Conservation (phyloP, 2,329 filamentous ascomycete genomes). For the Pestalotiopsis sp. region DNA sequence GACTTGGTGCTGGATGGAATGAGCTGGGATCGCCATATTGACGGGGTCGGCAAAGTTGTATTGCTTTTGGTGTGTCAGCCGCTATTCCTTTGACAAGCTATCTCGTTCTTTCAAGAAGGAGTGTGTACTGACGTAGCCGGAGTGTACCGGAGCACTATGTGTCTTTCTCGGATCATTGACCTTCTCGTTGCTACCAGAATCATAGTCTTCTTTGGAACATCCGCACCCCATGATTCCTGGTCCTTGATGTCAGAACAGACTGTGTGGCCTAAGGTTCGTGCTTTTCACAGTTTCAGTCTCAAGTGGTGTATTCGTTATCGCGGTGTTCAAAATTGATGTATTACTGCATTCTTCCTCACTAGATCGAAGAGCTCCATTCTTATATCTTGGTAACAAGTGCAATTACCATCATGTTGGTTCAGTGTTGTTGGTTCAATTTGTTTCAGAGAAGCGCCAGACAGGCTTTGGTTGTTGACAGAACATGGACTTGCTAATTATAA, state of each 20-base stretch:
- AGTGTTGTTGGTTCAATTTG: background rate
- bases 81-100: background rate
- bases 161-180: background rate
- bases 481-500: too few relatives aligned
- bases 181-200: background rate
- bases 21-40: background rate
- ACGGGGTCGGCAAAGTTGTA: background rate
- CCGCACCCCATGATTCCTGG: background rate
- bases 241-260: too few relatives aligned
- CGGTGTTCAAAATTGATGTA: too few relatives aligned
- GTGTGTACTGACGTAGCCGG: background rate
- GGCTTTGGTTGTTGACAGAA: background rate
- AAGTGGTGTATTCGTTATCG: too few relatives aligned
- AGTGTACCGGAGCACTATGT: background rate
- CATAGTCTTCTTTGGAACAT: background rate
- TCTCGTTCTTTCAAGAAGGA: background rate
- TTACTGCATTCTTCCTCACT: too few relatives aligned
- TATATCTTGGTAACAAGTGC: too few relatives aligned
- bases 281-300: too few relatives aligned
- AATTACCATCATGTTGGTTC: background rate
- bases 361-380: too few relatives aligned
- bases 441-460: background rate
- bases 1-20: background rate
- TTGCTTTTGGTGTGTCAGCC: background rate
- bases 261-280: too few relatives aligned